Percentiles rank a stretch among this genome's conserved stretches.
phyloP scores from a whole-genome alignment of 2,329 filamentous ascomycete genomes.

The Aureobasidium namibiae region DNA sequence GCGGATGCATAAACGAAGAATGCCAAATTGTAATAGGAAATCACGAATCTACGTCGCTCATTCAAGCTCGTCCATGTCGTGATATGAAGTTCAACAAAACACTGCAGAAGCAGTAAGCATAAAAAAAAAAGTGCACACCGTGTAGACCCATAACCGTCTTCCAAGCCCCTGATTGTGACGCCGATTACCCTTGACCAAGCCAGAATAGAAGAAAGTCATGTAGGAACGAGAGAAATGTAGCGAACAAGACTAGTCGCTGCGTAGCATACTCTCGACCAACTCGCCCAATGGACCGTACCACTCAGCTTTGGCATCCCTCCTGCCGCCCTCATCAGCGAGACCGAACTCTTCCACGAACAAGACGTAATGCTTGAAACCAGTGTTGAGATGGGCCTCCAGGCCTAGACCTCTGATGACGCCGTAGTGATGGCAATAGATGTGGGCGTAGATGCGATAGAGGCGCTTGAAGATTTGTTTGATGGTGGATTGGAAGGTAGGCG shows the following conservation, averaged over 20 bases:
- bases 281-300: slow-evolving; percentile 96
- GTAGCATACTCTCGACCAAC: slow-evolving; percentile 94
- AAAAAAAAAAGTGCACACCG: not conserved
- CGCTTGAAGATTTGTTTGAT: slow-evolving; percentile 99
- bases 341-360: slow-evolving; percentile 96
- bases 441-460: slow-evolving; percentile 94
- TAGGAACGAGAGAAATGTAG: slow-evolving; percentile 13
- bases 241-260: slow-evolving; percentile 59
- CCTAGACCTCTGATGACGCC: slow-evolving; percentile 91
- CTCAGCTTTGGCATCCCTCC: slow-evolving; percentile 44
- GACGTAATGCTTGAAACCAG: slow-evolving; percentile 99
- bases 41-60: not conserved
- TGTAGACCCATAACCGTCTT: not conserved
- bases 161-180: not conserved
- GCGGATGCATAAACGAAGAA: not conserved
- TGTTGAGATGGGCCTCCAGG: slow-evolving; percentile 94
- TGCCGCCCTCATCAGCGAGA: slow-evolving; percentile 62
- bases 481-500: slow-evolving; percentile 79
- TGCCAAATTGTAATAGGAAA: not conserved
- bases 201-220: not conserved
- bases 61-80: not conserved
- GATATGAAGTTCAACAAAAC: not conserved
- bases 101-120: not conserved
- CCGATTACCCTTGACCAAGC: not conserved
- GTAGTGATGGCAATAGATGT: slow-evolving; percentile 98